Evolutionary conservation across 176 grass and related monocot genomes (phyloP), one percentile per base, ranked within the genome.

Genomic region (Leersia perrieri): DNA sequence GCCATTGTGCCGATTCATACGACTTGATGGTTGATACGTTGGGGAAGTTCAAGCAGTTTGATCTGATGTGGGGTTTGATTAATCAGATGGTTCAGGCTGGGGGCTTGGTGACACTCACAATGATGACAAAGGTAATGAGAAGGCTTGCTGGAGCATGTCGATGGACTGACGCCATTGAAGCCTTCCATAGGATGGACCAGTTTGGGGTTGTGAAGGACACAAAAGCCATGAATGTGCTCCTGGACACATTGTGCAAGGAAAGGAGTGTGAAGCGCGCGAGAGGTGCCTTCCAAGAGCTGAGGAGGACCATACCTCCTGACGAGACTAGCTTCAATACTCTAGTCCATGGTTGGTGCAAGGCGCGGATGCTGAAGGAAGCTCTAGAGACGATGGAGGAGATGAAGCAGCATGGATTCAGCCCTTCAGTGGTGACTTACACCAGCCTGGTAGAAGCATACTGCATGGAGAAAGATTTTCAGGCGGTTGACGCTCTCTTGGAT

Each of bases 261-360:
- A 97, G 88, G 75, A 97, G 94, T 26, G 91, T 93, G 40, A 91
- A 87, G 74, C 94, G 84, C 0, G 94, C 94, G 3, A 84, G 75
- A 79, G 81, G 92, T 13, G 94, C 78, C 7, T 97, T 97, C 70
- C 57, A 78, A 70, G 86, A 87, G 63, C 51, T 93, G 26, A 89
- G 40, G 70, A 80, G 28, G 63, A 71, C 68, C 30, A 82, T 93
- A 80, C 77, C 73, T 34, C 91, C 91, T 0, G 78, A 97, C 4
- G 91, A 87, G 44, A 80, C 73, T 67, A 93, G 85, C 58, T 97
- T 97, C 85, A 97, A 97, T 85, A 76, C 72, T 9, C 76, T 97
- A 35, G 68, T 93, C 66, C 91, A 97, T 85, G 94, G 94, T 25
- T 93, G 88, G 94, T 93, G 94, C 80, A 93, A 93, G 34, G 91